These are phyloP conservation scores for Nakazawaea molendinolei DNA, from an alignment of 805 yeast genomes.

Conservation along the genomic window DNA sequence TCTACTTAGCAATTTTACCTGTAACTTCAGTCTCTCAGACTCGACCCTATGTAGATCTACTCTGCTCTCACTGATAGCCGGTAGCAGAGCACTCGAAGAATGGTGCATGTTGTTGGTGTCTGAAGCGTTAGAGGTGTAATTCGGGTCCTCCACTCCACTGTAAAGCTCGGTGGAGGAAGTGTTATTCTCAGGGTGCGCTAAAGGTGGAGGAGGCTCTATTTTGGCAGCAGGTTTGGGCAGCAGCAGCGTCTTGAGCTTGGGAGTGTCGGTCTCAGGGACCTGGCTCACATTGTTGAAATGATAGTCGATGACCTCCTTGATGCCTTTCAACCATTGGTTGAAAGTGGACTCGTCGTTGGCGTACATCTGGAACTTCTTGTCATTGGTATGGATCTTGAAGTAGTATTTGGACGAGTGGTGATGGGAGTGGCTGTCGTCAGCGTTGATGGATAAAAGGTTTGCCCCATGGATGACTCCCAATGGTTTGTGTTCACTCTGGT, in stretches of 20 bases:
- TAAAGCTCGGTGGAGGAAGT: conserved; percentile 12
- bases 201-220: background rate
- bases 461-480: conserved; percentile 24
- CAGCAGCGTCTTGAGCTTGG: background rate
- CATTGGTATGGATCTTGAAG: conserved; percentile 12
- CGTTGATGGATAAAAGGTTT: conserved; percentile 18
- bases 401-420: conserved; percentile 6
- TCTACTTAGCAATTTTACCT: conserved; percentile 12
- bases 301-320: conserved; percentile 9
- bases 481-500: conserved; percentile 31
- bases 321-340: conserved; percentile 8
- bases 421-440: conserved; percentile 11
- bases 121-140: conserved; percentile 12
- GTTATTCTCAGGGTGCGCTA: background rate
- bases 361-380: conserved; percentile 14
- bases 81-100: conserved; percentile 1
- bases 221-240: background rate
- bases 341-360: conserved; percentile 14
- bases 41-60: conserved; percentile 5
- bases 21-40: conserved; percentile 15
- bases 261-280: too few species aligned
- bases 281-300: conserved; percentile 8
- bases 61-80: conserved; percentile 10
- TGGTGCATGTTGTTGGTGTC: conserved; percentile 7
- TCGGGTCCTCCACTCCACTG: conserved; percentile 13